Evolutionary conservation across 148 eudicot genomes (phyloP).

Genomic region (Silene conica): DNA sequence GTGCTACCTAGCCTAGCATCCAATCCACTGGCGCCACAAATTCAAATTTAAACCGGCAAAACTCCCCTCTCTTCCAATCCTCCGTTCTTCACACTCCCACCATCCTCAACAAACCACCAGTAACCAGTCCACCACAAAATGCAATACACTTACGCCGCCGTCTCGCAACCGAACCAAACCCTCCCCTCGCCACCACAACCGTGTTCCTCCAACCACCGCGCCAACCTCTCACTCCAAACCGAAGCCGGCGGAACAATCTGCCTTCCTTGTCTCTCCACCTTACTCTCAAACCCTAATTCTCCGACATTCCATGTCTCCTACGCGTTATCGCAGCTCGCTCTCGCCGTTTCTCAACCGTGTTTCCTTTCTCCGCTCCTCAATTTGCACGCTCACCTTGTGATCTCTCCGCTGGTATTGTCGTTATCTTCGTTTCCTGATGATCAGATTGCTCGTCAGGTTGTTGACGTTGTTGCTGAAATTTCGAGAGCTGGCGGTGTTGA

Average conservation of each 20-base stretch:
- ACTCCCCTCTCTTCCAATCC: too few relatives aligned
- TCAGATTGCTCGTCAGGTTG: slow-evolving; percentile 48
- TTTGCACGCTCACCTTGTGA: slow-evolving; percentile 56
- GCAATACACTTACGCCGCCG: not conserved
- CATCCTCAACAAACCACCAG: not conserved
- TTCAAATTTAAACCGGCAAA: not conserved
- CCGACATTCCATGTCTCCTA: slow-evolving; percentile 80
- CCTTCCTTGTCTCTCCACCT: slow-evolving; percentile 75
- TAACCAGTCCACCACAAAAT: not conserved
- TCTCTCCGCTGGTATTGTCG: slow-evolving; percentile 55
- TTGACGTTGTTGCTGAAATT: slow-evolving; percentile 37
- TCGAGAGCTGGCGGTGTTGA: slow-evolving; percentile 33
- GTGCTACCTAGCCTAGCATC: too few relatives aligned
- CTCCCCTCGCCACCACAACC: slow-evolving; percentile 15
- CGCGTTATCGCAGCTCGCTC: slow-evolving; percentile 84
- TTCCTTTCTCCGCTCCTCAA: slow-evolving; percentile 52
- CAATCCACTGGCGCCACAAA: not conserved
- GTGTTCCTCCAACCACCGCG: slow-evolving; percentile 64
- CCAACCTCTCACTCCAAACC: slow-evolving; percentile 50
- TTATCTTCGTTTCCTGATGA: slow-evolving; percentile 58
- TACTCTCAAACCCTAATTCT: slow-evolving; percentile 60
- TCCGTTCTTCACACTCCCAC: too few relatives aligned
- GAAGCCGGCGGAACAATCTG: slow-evolving; percentile 67
- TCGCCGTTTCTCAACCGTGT: slow-evolving; percentile 52
- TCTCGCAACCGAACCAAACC: not conserved